Evolutionary conservation across 2,329 filamentous ascomycete species (phyloP), one percentile per base, ranked within the genome.

Genomic region (Aspergillus spinulosporus): DNA sequence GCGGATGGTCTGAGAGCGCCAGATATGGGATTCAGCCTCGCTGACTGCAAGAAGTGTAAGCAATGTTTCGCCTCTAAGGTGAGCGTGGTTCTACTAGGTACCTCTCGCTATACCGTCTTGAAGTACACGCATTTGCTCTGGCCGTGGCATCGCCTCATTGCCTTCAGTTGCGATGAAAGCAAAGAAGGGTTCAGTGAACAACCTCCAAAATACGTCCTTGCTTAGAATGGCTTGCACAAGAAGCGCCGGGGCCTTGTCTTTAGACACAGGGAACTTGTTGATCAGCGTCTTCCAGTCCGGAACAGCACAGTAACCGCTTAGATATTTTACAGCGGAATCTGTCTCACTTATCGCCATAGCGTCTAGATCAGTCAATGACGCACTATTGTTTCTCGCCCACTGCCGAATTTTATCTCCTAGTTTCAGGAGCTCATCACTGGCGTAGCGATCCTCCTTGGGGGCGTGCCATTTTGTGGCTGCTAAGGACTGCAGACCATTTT

Each of bases 1-100:
- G 44, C 44, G 44, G 28, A 46, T 14, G 4, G 44, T 46, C 28
- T 46, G 44, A 5, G 44, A 46, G 12, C 44, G 44, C 64, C 64
- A 66, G 34, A 55, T 51, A 31, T 66, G 61, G 8, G 61, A 61
- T 47, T 61, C 53, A 40, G 43, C 34, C 11, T 43, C 46, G 49
- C 64, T 44, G 28, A 59, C 63, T 64, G 44, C 14, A n/a, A 21
- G 21, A 21, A 21, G 21, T 21, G 21, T 21, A 21, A 21, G 21
- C 21, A 40, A 12, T 43, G 40, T 43, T 43, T 43, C 8, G 14
- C 12, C n/a, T 14, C 9, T 6, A 43, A 14, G 6, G 53, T 29
- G 21, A 21, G 6, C 31, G 9, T 12, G 1, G 21, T 21, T 12
- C 8, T n/a, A 12, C 36, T 29, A 1, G 29, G 9, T 21, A 29